Conservation (phyloP, 2,329 filamentous ascomycete species). For the Fusarium penzigii region DNA sequence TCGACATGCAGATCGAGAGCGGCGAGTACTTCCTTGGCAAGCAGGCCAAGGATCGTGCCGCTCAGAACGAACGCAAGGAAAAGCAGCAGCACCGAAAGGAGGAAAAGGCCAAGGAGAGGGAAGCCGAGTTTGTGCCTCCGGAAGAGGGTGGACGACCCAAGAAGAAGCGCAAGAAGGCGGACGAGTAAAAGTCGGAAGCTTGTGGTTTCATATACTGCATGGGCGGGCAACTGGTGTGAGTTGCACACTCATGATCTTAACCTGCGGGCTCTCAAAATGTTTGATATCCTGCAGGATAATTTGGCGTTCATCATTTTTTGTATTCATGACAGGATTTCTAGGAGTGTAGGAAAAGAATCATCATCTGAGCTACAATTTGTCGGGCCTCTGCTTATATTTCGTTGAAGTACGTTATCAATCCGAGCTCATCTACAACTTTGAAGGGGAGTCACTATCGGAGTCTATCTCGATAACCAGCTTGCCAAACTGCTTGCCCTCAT, state of each 20-base stretch:
- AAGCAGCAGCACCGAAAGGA: conserved; percentile 85
- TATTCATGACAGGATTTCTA: conserved; percentile 14
- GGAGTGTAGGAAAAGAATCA: neutral
- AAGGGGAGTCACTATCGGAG: conserved; percentile 29
- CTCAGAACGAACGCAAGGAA: conserved; percentile 77
- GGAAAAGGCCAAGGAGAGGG: conserved; percentile 81
- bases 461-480: conserved; percentile 81
- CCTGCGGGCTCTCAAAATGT: conserved; percentile 26
- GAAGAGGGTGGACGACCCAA: conserved; percentile 69
- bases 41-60: conserved; percentile 84
- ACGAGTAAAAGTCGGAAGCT: conserved; percentile 28
- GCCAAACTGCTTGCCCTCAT: conserved; percentile 82
- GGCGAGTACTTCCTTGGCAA: conserved; percentile 97
- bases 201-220: conserved; percentile 13
- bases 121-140: conserved; percentile 84
- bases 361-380: neutral
- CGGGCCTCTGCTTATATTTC: neutral
- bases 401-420: neutral
- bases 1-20: conserved; percentile 95
- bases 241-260: conserved; percentile 10
- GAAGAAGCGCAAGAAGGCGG: conserved; percentile 63
- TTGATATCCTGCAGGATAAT: conserved; percentile 31
- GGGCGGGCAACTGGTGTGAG: conserved; percentile 22
- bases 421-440: conserved; percentile 41
- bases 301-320: conserved; percentile 24